Evolutionary conservation across 2,329 filamentous ascomycete species (phyloP), one percentile per base, ranked within the genome.

Genomic region (Daldinia sp.): DNA sequence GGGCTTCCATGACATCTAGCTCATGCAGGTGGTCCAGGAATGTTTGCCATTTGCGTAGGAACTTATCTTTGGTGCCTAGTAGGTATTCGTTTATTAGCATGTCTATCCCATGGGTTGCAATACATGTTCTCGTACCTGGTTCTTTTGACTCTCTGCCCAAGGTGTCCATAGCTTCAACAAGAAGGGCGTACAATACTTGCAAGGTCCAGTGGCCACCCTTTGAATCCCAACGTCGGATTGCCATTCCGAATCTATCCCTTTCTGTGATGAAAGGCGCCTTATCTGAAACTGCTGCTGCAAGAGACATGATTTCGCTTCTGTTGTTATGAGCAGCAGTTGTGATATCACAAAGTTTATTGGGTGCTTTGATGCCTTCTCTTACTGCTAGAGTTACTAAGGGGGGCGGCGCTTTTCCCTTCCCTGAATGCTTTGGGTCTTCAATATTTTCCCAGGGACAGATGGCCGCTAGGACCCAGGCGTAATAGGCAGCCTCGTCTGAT

Each of bases 401-500:
- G 20, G 86, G 85, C 3, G 86, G 82, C 20, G 81, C 77, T 75
- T 88, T 91, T 53, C 81, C 80, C 42, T 82, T 83, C 12, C 78
- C 76, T 7, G 78, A 80, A 30, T 80, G 73, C 4, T 60, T 79
- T 67, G 53, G 76, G 76, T 84, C 74, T 70, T 81, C 77, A 69
- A 85, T 72, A 82, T 82, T 76, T 82, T 88, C 77, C 90, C 93
- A 98, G 0, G 94, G 94, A 13, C 88, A 86, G 26, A 97, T 79
- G 4, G 93, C 90, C 1, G 90, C 88, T 20, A 97, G 84, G 18
- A 92, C 82, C 94, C 94, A 98, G 6, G 91, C 87, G 50, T 91
- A 82, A 77, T 92, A 94, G n/a, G 80, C 77, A 18, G 91, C 90
- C 57, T 92, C 88, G 0, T 87, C 81, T 59, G 89, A 87, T 13